A percentile compares a stretch with the other conserved stretches of the same genome.
Conservation (phyloP, 306 rosid species). For the Rubus parviflorus region DNA sequence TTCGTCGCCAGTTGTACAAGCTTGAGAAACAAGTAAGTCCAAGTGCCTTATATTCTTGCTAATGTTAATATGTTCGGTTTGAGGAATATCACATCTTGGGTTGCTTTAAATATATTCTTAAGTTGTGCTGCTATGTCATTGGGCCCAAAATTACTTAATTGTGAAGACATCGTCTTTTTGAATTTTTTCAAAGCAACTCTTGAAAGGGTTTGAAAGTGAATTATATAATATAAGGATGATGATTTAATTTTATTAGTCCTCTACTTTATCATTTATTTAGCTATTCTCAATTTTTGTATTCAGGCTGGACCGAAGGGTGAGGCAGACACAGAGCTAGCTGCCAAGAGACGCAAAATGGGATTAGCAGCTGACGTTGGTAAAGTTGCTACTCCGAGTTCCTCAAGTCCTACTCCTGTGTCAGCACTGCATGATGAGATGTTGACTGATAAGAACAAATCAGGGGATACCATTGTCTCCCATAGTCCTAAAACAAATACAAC, state of each 20-base stretch:
- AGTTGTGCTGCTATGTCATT: neutral
- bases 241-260: constrained; percentile 10
- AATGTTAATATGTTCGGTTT: constrained; percentile 12
- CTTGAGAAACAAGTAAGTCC: constrained; percentile 78
- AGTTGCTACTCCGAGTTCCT: constrained; percentile 49
- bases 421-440: constrained; percentile 48
- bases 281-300: constrained; percentile 26
- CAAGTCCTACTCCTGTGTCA: constrained; percentile 44
- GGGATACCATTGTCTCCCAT: constrained; percentile 36
- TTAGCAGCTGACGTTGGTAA: constrained; percentile 46
- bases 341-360: constrained; percentile 74
- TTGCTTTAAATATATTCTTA: neutral
- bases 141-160: neutral
- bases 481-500: constrained; percentile 62
- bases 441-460: constrained; percentile 50
- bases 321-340: constrained; percentile 53
- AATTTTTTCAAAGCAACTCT: constrained; percentile 16
- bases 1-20: constrained; percentile 72
- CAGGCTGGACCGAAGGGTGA: constrained; percentile 83
- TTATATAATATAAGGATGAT: neutral
- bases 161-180: neutral
- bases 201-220: constrained; percentile 8
- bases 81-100: constrained; percentile 14
- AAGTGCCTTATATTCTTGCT: constrained; percentile 8
- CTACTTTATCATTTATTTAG: neutral